Evolutionary conservation across 495 filamentous ascomycete species (phyloP).

Genomic region (Clohesyomyces aquaticus): DNA sequence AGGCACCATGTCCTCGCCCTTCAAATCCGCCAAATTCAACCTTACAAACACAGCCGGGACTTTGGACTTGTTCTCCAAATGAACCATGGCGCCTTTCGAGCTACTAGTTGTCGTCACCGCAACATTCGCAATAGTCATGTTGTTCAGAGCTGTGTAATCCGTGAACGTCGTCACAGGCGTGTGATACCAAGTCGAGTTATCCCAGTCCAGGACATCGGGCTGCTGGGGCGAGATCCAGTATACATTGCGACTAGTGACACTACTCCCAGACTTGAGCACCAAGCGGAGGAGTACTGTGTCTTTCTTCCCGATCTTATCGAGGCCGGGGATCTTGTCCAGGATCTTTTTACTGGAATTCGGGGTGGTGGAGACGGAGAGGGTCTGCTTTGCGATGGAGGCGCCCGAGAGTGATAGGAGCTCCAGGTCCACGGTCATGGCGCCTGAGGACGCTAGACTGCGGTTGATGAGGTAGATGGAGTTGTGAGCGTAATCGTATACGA

Average conservation of each 20-base stretch:
- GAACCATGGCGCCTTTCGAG: constrained; percentile 37
- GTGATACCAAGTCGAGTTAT: constrained; percentile 59
- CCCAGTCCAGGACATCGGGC: constrained; percentile 59
- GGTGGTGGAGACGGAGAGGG: constrained; percentile 29
- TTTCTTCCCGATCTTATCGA: constrained; percentile 45
- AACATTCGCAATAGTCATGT: constrained; percentile 49
- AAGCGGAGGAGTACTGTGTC: constrained; percentile 57
- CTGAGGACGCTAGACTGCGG: constrained; percentile 51
- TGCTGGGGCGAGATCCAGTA: constrained; percentile 63
- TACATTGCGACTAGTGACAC: constrained; percentile 59
- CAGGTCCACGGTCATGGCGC: constrained; percentile 51
- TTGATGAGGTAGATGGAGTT: constrained; percentile 59
- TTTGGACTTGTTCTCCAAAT: constrained; percentile 57
- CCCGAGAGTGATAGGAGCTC: constrained; percentile 57
- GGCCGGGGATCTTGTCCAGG: constrained; percentile 1
- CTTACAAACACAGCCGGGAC: constrained; percentile 63
- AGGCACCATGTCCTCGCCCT: constrained; percentile 53
- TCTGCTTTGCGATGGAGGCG: constrained; percentile 44
- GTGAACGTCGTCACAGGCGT: constrained; percentile 61
- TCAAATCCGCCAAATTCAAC: constrained; percentile 52
- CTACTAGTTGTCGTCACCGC: constrained; percentile 37
- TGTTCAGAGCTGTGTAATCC: constrained; percentile 56
- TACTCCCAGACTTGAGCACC: constrained; percentile 46
- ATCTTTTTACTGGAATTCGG: constrained; percentile 43
- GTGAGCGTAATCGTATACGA: constrained; percentile 58